These are phyloP conservation scores for Clarireedia paspali DNA, from an alignment of 2,329 filamentous ascomycete species.

Conservation along the genomic window DNA sequence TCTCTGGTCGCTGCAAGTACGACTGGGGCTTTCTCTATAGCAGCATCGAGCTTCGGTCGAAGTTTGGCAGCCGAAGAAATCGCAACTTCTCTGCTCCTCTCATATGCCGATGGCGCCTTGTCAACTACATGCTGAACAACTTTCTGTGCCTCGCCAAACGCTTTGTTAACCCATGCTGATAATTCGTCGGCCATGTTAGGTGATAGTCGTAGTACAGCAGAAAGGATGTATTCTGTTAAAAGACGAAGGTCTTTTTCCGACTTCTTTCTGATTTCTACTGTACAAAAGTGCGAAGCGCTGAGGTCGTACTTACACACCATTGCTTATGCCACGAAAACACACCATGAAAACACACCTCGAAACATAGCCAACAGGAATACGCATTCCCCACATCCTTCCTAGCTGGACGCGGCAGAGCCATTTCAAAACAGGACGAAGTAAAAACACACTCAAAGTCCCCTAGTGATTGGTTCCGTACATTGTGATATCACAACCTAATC, in stretches of 20 bases:
- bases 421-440: too few relatives aligned
- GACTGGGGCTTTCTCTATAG: background rate
- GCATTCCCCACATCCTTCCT: too few relatives aligned
- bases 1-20: background rate
- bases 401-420: too few relatives aligned
- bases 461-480: background rate
- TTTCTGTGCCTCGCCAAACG: slow-evolving; percentile 1
- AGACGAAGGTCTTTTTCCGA: too few relatives aligned
- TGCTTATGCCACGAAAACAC: background rate
- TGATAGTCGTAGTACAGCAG: background rate
- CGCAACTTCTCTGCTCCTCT: background rate
- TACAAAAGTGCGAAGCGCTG: too few relatives aligned
- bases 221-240: too few relatives aligned
- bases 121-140: background rate
- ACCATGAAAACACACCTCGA: background rate
- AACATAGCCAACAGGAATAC: too few relatives aligned
- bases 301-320: too few relatives aligned
- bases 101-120: slow-evolving; percentile 3
- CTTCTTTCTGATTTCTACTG: too few relatives aligned
- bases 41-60: background rate
- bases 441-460: too few relatives aligned
- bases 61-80: background rate
- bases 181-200: background rate
- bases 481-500: background rate
- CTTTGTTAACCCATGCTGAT: background rate